Percentiles rank a stretch among this genome's conserved stretches.
Evolutionary conservation across 2,329 filamentous ascomycete species (phyloP).

Genomic region (Remersonia thermophila): DNA sequence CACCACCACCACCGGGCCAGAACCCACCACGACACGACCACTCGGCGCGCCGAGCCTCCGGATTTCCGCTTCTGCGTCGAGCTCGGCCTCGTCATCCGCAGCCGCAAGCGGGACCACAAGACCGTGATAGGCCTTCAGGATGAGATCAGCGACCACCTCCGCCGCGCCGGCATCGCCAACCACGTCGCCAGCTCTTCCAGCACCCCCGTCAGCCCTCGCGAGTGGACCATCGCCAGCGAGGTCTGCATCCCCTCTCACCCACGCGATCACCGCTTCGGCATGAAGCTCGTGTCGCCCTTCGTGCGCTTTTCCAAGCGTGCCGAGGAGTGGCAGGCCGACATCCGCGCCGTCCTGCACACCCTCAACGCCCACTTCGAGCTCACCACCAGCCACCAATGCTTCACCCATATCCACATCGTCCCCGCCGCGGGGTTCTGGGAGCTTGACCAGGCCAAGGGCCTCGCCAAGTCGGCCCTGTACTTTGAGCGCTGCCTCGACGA

Average conservation of each 20-base stretch:
- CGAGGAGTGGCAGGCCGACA: constrained; percentile 10
- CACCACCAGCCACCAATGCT: constrained; percentile 16
- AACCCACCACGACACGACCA: neutral
- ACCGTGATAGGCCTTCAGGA: constrained; percentile 8
- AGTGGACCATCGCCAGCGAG: constrained; percentile 15
- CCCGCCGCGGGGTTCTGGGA: constrained; percentile 12
- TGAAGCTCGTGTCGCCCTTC: constrained; percentile 17
- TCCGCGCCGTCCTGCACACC: constrained; percentile 5
- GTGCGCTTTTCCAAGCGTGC: constrained; percentile 10
- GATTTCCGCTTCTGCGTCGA: constrained; percentile 17
- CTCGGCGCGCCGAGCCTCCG: constrained; percentile 2
- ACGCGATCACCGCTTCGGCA: constrained; percentile 14
- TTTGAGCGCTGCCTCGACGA: constrained; percentile 18
- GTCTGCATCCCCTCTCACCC: constrained; percentile 11
- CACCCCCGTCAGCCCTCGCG: constrained; percentile 4
- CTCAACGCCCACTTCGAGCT: constrained; percentile 16
- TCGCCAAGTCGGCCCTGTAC: constrained; percentile 15
- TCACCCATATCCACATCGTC: constrained; percentile 15
- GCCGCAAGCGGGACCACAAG: constrained; percentile 13
- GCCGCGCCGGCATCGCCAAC: constrained; percentile 8
- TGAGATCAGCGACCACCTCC: constrained; percentile 13
- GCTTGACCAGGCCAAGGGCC: constrained; percentile 12
- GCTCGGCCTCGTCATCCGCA: constrained; percentile 15
- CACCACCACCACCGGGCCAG: neutral
- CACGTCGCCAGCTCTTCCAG: constrained; percentile 5